Evolutionary conservation across 176 grass and related monocot species (phyloP).

Genomic region (Olyra latifolia): DNA sequence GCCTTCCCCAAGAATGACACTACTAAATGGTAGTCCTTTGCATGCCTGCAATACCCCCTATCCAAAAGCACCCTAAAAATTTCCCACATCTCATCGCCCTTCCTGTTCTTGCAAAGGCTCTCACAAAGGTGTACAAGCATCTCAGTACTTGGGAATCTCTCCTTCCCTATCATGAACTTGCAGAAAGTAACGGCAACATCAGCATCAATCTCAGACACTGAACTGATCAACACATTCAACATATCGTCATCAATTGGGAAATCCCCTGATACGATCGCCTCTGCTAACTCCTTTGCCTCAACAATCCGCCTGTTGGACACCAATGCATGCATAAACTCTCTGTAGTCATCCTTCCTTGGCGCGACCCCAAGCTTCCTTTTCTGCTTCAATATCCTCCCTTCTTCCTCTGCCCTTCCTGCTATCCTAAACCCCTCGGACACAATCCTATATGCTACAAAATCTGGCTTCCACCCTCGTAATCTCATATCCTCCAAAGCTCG

Average conservation of each 20-base stretch:
- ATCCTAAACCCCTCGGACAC: constrained; percentile 67
- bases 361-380: constrained; percentile 86
- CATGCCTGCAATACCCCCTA: constrained; percentile 44
- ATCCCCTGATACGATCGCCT: constrained; percentile 68
- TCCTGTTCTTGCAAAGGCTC: constrained; percentile 72
- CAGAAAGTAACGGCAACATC: constrained; percentile 65
- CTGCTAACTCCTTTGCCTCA: constrained; percentile 76
- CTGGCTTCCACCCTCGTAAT: constrained; percentile 57
- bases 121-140: constrained; percentile 47
- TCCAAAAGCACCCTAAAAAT: constrained; percentile 63
- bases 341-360: constrained; percentile 67
- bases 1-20: constrained; percentile 82
- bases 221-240: constrained; percentile 62
- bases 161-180: constrained; percentile 71
- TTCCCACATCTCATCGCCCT: constrained; percentile 58
- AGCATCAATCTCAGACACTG: constrained; percentile 58
- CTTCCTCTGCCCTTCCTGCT: constrained; percentile 49
- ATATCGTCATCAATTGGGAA: constrained; percentile 68
- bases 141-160: constrained; percentile 45
- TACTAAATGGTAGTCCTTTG: constrained; percentile 55
- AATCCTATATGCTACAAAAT: constrained; percentile 82
- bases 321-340: constrained; percentile 52
- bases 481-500: constrained; percentile 58
- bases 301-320: constrained; percentile 51
- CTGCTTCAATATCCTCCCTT: constrained; percentile 72